Conservation (phyloP, 1,284 basidiomycete genomes). For the Fomes fomentarius region DNA sequence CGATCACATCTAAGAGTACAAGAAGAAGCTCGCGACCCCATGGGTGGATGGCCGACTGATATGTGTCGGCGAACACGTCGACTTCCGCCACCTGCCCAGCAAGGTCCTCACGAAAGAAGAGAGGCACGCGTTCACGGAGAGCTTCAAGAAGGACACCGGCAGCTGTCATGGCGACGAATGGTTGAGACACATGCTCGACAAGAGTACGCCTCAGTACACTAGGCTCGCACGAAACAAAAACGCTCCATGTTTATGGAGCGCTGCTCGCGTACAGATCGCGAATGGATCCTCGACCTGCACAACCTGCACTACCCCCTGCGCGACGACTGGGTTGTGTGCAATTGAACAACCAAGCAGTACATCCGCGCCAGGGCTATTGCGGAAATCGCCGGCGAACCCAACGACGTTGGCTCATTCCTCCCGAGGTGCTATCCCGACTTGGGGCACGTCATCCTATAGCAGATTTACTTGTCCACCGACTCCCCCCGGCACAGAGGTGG, state of each 20-base stretch:
- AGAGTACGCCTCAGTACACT: background rate
- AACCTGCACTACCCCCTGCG: background rate
- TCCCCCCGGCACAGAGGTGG: too few relatives aligned
- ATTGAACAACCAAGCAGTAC: background rate
- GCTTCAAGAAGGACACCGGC: background rate
- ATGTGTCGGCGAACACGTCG: background rate
- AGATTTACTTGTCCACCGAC: background rate
- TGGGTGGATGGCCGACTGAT: background rate
- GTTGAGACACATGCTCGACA: background rate
- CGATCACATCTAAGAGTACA: background rate
- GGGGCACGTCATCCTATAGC: background rate
- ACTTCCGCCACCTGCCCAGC: background rate
- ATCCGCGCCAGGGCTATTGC: background rate
- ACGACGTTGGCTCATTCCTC: background rate
- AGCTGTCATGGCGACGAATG: background rate
- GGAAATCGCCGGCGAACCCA: background rate
- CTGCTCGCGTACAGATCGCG: background rate
- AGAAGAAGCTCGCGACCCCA: background rate
- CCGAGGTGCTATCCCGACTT: background rate
- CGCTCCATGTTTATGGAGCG: background rate
- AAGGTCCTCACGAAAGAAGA: background rate
- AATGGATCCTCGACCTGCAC: background rate
- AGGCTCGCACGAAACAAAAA: background rate
- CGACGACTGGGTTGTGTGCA: conserved; percentile 5
- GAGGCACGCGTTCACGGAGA: background rate